These are phyloP conservation scores for Russula sp. DNA, from an alignment of 768 basidiomycete species.

Conservation along the genomic window DNA sequence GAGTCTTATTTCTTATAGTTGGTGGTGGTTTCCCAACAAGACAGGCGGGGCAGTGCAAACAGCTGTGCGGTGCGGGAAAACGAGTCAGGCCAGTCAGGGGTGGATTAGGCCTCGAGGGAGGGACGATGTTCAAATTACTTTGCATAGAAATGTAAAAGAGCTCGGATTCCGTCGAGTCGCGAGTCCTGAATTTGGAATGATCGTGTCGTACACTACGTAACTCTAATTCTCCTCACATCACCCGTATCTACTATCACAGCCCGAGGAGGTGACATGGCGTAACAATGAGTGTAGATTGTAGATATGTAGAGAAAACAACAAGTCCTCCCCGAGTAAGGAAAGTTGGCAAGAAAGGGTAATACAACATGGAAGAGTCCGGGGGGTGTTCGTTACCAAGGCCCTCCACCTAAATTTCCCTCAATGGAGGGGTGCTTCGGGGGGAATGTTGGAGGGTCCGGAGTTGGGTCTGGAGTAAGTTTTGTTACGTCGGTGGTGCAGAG, in stretches of 20 bases:
- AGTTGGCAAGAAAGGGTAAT: too few relatives aligned
- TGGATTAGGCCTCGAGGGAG: neutral
- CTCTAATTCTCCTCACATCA: neutral
- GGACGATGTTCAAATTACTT: neutral
- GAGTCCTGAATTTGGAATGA: neutral
- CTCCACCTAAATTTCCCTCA: neutral
- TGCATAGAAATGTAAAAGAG: neutral
- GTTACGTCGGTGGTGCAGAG: conserved; percentile 16
- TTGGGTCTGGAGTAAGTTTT: conserved; percentile 2
- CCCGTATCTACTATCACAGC: conserved; percentile 21
- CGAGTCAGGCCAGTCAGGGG: conserved; percentile 13
- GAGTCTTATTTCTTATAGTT: neutral
- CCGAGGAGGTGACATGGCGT: neutral
- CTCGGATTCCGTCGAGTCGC: conserved; percentile 10
- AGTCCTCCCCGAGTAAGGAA: neutral
- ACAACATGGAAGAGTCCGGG: neutral
- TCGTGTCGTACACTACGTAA: conserved; percentile 11
- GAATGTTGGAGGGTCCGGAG: neutral
- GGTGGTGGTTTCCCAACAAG: neutral
- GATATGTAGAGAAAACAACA: neutral
- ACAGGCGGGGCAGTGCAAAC: conserved; percentile 16
- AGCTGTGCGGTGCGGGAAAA: conserved; percentile 9
- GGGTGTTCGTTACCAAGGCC: neutral
- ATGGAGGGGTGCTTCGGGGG: neutral
- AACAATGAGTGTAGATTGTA: neutral